Evolutionary conservation across 75 land plant genomes (phyloP).

Genomic region (Azolla pinnata): DNA sequence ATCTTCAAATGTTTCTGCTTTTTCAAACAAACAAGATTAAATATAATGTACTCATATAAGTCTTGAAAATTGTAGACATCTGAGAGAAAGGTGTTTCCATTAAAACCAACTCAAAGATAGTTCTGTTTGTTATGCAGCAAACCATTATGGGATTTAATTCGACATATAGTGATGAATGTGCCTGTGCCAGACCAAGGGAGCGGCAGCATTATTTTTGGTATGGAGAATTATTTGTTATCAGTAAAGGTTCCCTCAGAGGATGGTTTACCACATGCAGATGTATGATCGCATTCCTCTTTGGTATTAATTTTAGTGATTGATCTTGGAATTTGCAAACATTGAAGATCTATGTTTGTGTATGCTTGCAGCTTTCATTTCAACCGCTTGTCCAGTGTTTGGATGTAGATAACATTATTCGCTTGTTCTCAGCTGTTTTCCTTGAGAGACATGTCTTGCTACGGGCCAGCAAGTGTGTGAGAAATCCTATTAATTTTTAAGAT

Average conservation of each 20-base stretch:
- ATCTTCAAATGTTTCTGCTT: too few relatives aligned
- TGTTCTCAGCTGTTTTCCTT: constrained; percentile 83
- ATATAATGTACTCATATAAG: too few relatives aligned
- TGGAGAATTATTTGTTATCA: constrained; percentile 67
- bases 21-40: too few relatives aligned
- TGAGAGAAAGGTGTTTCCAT: too few relatives aligned
- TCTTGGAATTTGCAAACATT: neutral
- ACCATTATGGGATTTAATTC: constrained; percentile 83
- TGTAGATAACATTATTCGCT: constrained; percentile 75
- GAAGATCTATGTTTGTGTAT: constrained; percentile 2
- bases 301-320: constrained; percentile 2
- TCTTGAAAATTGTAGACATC: too few relatives aligned
- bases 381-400: constrained; percentile 82
- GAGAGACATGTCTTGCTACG: constrained; percentile 82
- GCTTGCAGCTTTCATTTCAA: constrained; percentile 83
- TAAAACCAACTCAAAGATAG: too few relatives aligned
- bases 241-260: constrained; percentile 81
- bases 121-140: constrained; percentile 46
- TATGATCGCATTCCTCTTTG: constrained; percentile 10
- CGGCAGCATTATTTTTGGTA: constrained; percentile 59
- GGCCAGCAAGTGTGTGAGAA: constrained; percentile 58
- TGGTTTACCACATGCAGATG: constrained; percentile 94
- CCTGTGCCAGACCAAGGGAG: constrained; percentile 83
- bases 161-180: constrained; percentile 65
- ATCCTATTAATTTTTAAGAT: too few relatives aligned